Percentiles rank a stretch among this genome's conserved stretches.
Conservation (phyloP, 2,329 filamentous ascomycete genomes). For the Pleoardoris graminearum region DNA sequence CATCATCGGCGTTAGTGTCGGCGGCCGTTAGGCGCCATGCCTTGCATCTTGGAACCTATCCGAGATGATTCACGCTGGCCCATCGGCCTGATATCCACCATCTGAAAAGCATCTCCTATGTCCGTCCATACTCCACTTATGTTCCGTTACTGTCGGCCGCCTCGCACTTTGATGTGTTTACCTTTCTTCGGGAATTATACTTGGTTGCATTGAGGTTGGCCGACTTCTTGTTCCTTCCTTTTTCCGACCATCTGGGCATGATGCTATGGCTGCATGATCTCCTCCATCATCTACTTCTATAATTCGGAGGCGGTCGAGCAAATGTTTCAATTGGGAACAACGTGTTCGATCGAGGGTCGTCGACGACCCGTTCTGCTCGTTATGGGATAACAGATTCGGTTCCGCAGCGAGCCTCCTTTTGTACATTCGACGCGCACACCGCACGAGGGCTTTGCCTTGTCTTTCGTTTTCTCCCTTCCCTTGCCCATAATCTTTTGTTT, state of each 20-base stretch:
- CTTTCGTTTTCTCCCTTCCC: too few species aligned
- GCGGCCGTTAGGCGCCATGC: constrained; percentile 23
- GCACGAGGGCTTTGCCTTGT: constrained; percentile 16
- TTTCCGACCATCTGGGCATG: constrained; percentile 24
- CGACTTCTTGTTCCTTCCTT: constrained; percentile 12
- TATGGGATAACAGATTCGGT: background rate
- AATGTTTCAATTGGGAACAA: constrained; percentile 5
- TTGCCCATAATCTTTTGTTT: constrained; percentile 20
- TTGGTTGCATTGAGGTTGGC: constrained; percentile 16
- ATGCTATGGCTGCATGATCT: constrained; percentile 28
- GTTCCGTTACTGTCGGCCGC: constrained; percentile 20
- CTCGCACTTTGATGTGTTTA: constrained; percentile 17
- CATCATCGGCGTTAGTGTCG: constrained; percentile 42
- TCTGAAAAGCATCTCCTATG: constrained; percentile 40
- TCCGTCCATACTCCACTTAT: constrained; percentile 31
- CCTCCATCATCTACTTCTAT: constrained; percentile 27
- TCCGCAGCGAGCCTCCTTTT: constrained; percentile 15
- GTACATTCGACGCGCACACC: constrained; percentile 30
- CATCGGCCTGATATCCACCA: constrained; percentile 22
- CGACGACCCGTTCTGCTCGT: background rate
- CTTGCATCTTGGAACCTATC: constrained; percentile 23
- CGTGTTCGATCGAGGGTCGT: constrained; percentile 1
- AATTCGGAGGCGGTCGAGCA: constrained; percentile 24
- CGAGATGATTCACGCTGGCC: constrained; percentile 24
- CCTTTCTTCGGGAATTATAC: constrained; percentile 20